Evolutionary conservation across 202 grass and related monocot species (phyloP).

Genomic region (Alloteropsis angusta): DNA sequence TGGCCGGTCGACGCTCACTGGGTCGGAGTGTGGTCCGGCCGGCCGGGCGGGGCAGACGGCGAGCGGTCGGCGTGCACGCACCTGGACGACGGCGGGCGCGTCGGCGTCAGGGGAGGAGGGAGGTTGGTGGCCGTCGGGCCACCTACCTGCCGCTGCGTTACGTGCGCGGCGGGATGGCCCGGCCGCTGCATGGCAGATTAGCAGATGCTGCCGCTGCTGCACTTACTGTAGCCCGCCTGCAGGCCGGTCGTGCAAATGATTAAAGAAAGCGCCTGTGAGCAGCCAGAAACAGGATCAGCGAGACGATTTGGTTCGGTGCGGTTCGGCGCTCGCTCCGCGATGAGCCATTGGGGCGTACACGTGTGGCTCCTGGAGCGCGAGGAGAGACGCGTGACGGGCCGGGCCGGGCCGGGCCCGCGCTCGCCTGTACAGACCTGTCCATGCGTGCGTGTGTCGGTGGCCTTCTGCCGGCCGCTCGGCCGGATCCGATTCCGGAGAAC

Average conservation of each 20-base stretch:
- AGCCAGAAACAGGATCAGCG: neutral
- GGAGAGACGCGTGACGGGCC: neutral
- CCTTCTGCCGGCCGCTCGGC: neutral
- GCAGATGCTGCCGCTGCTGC: neutral
- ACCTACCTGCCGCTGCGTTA: neutral
- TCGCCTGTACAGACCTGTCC: neutral
- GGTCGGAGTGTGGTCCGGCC: neutral
- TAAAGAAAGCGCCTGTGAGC: too few species aligned
- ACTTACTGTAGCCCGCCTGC: neutral
- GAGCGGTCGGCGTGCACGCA: neutral
- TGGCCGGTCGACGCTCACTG: neutral
- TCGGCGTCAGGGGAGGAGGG: neutral
- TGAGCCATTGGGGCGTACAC: neutral
- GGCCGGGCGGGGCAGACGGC: neutral
- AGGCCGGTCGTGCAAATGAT: neutral
- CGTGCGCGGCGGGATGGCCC: neutral
- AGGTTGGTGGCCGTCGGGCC: neutral
- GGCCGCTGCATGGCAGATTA: neutral
- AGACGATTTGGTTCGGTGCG: neutral
- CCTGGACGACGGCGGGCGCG: neutral
- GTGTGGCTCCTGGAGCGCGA: neutral
- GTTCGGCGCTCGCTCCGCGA: neutral
- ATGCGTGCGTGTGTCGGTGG: slow-evolving; percentile 25
- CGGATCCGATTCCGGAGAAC: neutral
- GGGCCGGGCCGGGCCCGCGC: neutral